Evolutionary conservation across 2,329 filamentous ascomycete genomes (phyloP).

Genomic region (Aspergillus sp.): DNA sequence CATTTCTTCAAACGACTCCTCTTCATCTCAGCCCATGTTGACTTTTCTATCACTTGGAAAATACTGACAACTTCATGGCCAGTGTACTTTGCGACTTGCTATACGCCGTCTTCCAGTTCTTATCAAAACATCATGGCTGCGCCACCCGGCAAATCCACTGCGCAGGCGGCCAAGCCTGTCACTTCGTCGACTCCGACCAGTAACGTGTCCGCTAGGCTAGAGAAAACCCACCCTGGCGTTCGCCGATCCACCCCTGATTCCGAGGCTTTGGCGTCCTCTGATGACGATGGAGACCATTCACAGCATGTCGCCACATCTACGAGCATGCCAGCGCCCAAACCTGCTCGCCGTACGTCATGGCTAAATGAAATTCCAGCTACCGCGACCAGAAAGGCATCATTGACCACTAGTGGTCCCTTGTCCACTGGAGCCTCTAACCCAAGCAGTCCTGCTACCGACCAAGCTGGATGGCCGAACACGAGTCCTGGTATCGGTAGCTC

Average conservation of each 20-base stretch:
- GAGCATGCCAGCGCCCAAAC: conserved; percentile 57
- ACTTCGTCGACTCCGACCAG: conserved; percentile 53
- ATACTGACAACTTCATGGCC: background rate
- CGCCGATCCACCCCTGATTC: conserved; percentile 90
- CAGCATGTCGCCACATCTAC: conserved; percentile 54
- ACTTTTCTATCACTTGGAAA: background rate
- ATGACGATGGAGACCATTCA: conserved; percentile 79
- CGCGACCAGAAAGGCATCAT: conserved; percentile 72
- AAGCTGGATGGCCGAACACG: conserved; percentile 46
- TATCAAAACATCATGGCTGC: conserved; percentile 43
- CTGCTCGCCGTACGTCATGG: conserved; percentile 77
- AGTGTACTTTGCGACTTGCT: background rate
- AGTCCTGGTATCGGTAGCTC: conserved; percentile 42
- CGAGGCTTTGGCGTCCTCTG: conserved; percentile 88
- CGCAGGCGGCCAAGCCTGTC: conserved; percentile 34
- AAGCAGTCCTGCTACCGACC: conserved; percentile 73
- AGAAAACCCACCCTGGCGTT: conserved; percentile 68
- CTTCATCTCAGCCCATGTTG: background rate
- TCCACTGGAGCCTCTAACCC: conserved; percentile 79
- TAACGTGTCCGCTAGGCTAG: conserved; percentile 67
- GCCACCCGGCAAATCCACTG: conserved; percentile 28
- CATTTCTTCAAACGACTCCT: no score
- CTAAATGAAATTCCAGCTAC: conserved; percentile 75
- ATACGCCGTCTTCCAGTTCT: background rate
- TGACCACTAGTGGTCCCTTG: conserved; percentile 70